Evolutionary conservation across 768 basidiomycete species (phyloP).

Genomic region (Boletus coccyginus): DNA sequence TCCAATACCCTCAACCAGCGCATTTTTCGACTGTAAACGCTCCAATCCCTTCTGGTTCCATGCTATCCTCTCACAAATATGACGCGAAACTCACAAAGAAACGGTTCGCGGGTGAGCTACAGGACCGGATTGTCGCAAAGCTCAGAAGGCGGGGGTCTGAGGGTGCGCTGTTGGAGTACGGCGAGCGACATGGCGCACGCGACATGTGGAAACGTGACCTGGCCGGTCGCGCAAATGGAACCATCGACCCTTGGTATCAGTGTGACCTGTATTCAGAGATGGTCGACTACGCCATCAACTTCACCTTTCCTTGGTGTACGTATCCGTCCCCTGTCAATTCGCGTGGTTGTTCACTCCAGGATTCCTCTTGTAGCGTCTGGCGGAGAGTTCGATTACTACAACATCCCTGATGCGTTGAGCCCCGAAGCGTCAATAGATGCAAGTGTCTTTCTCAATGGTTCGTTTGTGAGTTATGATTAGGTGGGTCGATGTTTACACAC

Average conservation of each 20-base stretch:
- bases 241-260: slow-evolving; percentile 58
- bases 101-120: no score
- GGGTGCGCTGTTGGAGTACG: no score
- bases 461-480: no score
- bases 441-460: slow-evolving; percentile 57
- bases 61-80: background rate
- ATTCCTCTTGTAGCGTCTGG: slow-evolving; percentile 12
- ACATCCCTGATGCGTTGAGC: slow-evolving; percentile 41
- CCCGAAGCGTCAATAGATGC: slow-evolving; percentile 49
- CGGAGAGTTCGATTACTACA: slow-evolving; percentile 42
- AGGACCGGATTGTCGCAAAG: no score
- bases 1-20: no score
- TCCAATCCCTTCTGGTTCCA: background rate
- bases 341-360: background rate
- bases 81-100: slow-evolving; percentile 3
- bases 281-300: slow-evolving; percentile 65
- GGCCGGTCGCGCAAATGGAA: slow-evolving; percentile 49
- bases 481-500: slow-evolving; percentile 36
- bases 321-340: no score
- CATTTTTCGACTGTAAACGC: slow-evolving; percentile 40
- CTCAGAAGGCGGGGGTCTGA: no score
- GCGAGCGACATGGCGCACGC: no score
- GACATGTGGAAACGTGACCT: slow-evolving; percentile 50
- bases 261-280: slow-evolving; percentile 61
- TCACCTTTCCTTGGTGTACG: no score